Conservation (phyloP, 1,284 basidiomycete species). For the Golubevia sp. region DNA sequence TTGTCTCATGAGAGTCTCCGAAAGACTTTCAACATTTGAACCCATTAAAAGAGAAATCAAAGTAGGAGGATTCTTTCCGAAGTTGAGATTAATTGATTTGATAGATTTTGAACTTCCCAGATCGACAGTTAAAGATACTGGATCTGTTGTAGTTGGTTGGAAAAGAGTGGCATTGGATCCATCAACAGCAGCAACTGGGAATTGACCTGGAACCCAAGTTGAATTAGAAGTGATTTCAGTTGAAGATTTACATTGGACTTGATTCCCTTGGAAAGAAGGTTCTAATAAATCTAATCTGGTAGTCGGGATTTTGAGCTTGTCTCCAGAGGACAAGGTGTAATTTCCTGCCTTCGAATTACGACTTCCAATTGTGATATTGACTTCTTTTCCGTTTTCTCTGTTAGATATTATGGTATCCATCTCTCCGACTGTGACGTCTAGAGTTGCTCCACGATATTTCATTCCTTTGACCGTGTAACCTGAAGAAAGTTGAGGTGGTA, state of each 20-base stretch:
- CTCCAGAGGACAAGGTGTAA: slow-evolving; percentile 6
- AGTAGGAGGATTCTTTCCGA: slow-evolving; percentile 3
- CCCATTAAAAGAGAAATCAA: neutral
- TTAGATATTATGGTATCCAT: slow-evolving; percentile 4
- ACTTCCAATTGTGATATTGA: slow-evolving; percentile 19
- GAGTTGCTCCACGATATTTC: slow-evolving; percentile 17
- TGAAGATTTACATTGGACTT: slow-evolving; percentile 29
- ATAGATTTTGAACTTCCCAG: neutral
- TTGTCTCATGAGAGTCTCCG: neutral
- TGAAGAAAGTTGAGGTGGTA: slow-evolving; percentile 35
- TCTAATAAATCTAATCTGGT: slow-evolving; percentile 9
- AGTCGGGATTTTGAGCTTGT: slow-evolving; percentile 1
- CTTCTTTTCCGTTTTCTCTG: slow-evolving; percentile 2
- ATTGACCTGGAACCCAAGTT: slow-evolving; percentile 30
- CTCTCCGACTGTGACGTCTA: slow-evolving; percentile 22
- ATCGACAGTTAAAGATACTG: neutral
- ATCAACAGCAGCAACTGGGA: slow-evolving; percentile 33
- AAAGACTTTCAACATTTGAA: neutral
- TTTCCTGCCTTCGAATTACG: slow-evolving; percentile 18
- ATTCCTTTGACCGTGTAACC: slow-evolving; percentile 38
- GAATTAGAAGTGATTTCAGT: slow-evolving; percentile 3
- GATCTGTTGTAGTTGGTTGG: neutral
- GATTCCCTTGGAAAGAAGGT: slow-evolving; percentile 22
- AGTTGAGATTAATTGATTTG: neutral
- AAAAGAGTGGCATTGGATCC: slow-evolving; percentile 34